A percentile compares a stretch with the other conserved stretches of the same genome.
phyloP scores from a whole-genome alignment of 345 rosid species.

The Erysimum cheiranthoides region DNA sequence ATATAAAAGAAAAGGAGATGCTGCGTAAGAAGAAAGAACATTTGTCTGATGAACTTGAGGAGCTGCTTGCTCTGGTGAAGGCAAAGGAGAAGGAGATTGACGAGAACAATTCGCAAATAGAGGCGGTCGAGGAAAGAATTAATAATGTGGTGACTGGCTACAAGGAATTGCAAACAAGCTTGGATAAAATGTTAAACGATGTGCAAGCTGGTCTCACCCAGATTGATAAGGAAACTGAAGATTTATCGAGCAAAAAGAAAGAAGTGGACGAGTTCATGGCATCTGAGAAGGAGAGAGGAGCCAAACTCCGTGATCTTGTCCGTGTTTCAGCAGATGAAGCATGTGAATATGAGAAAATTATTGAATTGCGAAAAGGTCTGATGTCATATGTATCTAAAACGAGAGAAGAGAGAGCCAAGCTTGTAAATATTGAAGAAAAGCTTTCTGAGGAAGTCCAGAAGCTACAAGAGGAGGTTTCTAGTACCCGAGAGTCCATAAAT shows the following conservation, averaged over 20 bases:
- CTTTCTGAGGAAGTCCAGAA: constrained; percentile 74
- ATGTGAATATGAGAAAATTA: constrained; percentile 56
- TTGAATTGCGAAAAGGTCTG: constrained; percentile 60
- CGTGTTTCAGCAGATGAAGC: constrained; percentile 69
- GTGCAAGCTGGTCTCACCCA: constrained; percentile 57
- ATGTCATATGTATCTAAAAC: constrained; percentile 63
- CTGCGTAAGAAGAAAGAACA: constrained; percentile 57
- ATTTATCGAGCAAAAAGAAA: constrained; percentile 57
- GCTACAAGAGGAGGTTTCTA: constrained; percentile 70
- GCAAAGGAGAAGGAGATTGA: constrained; percentile 74
- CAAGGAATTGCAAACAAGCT: constrained; percentile 59
- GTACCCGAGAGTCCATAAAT: constrained; percentile 71
- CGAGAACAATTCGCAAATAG: constrained; percentile 61
- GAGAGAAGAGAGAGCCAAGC: constrained; percentile 65
- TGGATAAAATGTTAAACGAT: constrained; percentile 54
- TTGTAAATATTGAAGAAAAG: constrained; percentile 68
- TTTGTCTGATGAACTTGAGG: constrained; percentile 61
- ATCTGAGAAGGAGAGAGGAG: constrained; percentile 61
- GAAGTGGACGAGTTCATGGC: constrained; percentile 57
- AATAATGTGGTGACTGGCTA: constrained; percentile 58
- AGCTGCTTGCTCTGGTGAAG: constrained; percentile 70
- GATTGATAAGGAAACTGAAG: constrained; percentile 57
- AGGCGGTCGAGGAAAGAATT: constrained; percentile 65
- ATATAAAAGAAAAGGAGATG: constrained; percentile 58
- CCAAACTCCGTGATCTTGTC: constrained; percentile 71